phyloP scores from a whole-genome alignment of 768 basidiomycete species.

The Dacryopinax spathularia region DNA sequence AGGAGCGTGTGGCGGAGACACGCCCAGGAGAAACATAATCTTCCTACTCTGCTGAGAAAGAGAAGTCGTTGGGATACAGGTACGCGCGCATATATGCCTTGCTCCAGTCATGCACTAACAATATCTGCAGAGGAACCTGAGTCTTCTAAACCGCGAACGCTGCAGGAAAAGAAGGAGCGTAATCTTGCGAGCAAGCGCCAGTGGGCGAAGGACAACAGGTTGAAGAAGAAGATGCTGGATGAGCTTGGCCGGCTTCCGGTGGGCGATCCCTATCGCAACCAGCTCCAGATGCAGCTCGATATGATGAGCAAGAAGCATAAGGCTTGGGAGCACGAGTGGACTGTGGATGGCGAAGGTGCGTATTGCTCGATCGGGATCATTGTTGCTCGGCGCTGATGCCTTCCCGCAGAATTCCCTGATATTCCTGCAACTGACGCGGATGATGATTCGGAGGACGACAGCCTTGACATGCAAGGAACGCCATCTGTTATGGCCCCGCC shows the following conservation, averaged over 20 bases:
- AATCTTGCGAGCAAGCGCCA: background rate
- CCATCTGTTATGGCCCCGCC: background rate
- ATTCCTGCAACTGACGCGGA: background rate
- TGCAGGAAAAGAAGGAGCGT: background rate
- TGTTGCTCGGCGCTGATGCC: background rate
- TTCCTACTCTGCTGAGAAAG: background rate
- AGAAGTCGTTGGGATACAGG: conserved; percentile 1
- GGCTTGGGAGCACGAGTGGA: background rate
- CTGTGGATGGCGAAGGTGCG: background rate
- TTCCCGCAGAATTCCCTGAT: background rate
- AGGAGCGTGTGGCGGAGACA: background rate
- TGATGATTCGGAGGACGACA: background rate
- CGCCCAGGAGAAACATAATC: conserved; percentile 1
- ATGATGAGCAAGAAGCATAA: conserved; percentile 1
- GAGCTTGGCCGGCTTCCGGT: background rate
- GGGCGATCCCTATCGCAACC: background rate
- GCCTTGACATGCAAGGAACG: background rate
- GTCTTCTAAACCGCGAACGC: background rate
- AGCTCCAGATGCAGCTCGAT: background rate
- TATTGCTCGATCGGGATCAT: background rate
- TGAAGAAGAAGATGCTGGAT: background rate
- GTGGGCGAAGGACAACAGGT: background rate
- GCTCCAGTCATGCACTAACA: no score
- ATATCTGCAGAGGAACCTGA: background rate
- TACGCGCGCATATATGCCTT: no score